Evolutionary conservation across 805 yeast genomes (phyloP), one percentile per base, ranked within the genome.

Genomic region (Myxozyma vanderwaltii): DNA sequence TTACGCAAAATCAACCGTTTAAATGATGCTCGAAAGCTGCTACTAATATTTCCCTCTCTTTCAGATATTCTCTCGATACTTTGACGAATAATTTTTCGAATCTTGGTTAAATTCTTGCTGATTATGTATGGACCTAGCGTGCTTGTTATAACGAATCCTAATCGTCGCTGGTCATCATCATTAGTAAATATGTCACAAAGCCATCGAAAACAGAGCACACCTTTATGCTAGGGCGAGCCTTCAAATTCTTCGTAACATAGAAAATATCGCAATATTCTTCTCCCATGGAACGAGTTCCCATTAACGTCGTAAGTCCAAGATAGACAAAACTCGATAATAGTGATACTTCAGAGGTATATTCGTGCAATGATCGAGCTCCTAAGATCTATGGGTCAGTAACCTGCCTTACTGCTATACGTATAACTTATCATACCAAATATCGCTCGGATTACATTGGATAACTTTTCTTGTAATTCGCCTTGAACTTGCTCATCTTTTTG

Each of bases 231-330:
- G 53, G 50, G 13, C 57, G 50, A 36, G 49, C 35, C 19, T n/a
- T 26, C 1, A 35, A 13, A 49, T 44, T 45, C 47, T 39, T 43
- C 21, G 41, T 51, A 26, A 87, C 89, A 68, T 88, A 86, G 6
- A 83, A 73, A 55, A 89, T 74, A 71, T 92, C 96, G 13, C 91
- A 91, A 72, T 92, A 92, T 73, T 92, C 97, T 70, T 92, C 98
- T 0, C 99, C 99, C 27, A 94, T 74, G 0, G 98, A 92, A 54
- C 92, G 79, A 1, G 88, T 82, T 0, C 92, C 92, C 4, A 82
- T 59, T 13, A 87, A 74, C 0, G 97, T 91, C 0, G 97, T 92
- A 23, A 89, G 74, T 1, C 80, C 72, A n/a, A 89, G 76, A 69
- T 92, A 92, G 0, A 86, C 45, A 1, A 85, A 71, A 53, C 85